Evolutionary conservation across 805 yeast genomes (phyloP).

Genomic region (Clavispora fructus): DNA sequence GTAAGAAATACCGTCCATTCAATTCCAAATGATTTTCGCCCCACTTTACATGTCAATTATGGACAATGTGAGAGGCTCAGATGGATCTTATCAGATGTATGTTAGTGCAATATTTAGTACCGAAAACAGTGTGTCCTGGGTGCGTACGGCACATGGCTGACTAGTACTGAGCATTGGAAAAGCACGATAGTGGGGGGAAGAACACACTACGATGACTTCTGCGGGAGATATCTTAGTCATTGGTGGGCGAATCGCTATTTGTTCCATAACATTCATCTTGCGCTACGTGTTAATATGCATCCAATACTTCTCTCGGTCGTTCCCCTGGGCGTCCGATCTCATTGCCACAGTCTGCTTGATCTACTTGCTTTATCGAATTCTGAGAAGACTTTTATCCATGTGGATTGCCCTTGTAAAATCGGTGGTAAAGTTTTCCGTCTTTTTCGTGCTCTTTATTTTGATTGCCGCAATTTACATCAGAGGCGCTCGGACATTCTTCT

Average conservation of each 20-base stretch:
- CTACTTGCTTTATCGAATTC: constrained; percentile 6
- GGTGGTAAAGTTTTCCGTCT: neutral
- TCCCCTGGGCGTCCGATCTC: neutral
- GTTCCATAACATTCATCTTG: neutral
- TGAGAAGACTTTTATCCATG: constrained; percentile 6
- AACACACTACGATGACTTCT: neutral
- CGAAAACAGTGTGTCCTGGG: too few species aligned
- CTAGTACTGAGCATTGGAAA: too few species aligned
- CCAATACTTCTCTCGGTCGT: neutral
- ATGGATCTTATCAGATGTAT: too few species aligned
- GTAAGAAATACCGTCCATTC: too few species aligned
- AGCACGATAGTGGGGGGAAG: neutral
- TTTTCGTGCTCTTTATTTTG: neutral
- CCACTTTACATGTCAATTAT: too few species aligned
- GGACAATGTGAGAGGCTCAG: too few species aligned
- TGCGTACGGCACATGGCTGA: too few species aligned
- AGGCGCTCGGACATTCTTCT: constrained; percentile 8
- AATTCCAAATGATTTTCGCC: too few species aligned
- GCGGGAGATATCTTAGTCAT: neutral
- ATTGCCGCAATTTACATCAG: constrained; percentile 6
- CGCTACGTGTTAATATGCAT: neutral
- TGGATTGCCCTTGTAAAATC: constrained; percentile 7
- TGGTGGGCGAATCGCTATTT: neutral
- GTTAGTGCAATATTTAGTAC: too few species aligned
- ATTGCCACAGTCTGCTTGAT: constrained; percentile 2